Conservation (phyloP, 169 alveolate genomes). For the Plasmodium relictum region DNA sequence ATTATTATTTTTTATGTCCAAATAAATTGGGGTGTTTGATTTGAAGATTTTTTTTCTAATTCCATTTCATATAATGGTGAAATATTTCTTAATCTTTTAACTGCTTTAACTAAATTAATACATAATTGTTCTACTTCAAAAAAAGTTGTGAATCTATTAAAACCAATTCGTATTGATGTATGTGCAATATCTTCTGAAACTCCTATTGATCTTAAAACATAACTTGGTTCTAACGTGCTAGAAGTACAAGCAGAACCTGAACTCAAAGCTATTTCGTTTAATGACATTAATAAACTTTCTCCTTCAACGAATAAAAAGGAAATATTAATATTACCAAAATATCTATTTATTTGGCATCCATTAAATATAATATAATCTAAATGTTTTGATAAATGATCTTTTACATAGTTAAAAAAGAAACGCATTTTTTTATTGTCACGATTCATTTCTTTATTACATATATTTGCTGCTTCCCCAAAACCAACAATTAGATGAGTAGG, state of each 20-base stretch:
- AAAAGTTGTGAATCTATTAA: constrained; percentile 97
- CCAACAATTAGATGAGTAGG: constrained; percentile 96
- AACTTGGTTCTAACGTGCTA: constrained; percentile 92
- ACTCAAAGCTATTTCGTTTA: constrained; percentile 89
- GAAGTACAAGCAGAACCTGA: constrained; percentile 96
- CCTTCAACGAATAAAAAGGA: constrained; percentile 97
- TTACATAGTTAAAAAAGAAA: constrained; percentile 88
- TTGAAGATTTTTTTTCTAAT: constrained; percentile 83
- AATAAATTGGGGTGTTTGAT: constrained; percentile 71
- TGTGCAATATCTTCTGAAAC: constrained; percentile 98
- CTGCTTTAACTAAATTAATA: constrained; percentile 87
- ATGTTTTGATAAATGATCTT: constrained; percentile 77
- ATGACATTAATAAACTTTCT: constrained; percentile 93
- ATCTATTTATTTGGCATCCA: constrained; percentile 88
- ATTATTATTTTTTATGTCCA: constrained; percentile 40
- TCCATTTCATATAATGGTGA: constrained; percentile 95
- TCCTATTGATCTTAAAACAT: constrained; percentile 96
- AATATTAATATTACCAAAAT: constrained; percentile 94
- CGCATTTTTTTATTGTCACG: constrained; percentile 93
- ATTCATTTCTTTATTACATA: constrained; percentile 94
- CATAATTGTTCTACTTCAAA: constrained; percentile 93
- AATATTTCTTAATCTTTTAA: constrained; percentile 89
- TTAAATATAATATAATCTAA: constrained; percentile 90
- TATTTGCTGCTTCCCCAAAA: constrained; percentile 96
- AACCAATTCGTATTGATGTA: constrained; percentile 97